Evolutionary conservation across 2,329 filamentous ascomycete genomes (phyloP).

Genomic region (Coniochaeta hoffmannii): DNA sequence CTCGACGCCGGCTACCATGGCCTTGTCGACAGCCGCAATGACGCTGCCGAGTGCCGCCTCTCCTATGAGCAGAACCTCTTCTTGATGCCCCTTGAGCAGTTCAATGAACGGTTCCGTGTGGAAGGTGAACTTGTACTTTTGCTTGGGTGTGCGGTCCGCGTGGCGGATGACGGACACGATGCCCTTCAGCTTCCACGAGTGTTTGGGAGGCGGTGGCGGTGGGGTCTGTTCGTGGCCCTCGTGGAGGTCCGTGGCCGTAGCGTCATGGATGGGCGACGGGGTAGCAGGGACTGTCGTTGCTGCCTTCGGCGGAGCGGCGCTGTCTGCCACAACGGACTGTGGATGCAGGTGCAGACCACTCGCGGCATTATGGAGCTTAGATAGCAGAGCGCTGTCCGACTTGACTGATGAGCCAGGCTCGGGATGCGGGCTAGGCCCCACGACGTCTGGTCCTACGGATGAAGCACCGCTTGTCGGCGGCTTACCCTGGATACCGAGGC

Average conservation of each 20-base stretch:
- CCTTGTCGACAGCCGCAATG: slow-evolving; percentile 75
- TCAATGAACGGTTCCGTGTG: slow-evolving; percentile 95
- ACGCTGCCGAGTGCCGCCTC: slow-evolving; percentile 86
- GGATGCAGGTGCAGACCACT: slow-evolving; percentile 5
- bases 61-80: slow-evolving; percentile 90
- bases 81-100: slow-evolving; percentile 87
- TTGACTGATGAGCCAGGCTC: slow-evolving; percentile 15
- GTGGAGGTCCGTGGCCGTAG: slow-evolving; percentile 15
- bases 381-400: slow-evolving; percentile 16
- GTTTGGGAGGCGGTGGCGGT: slow-evolving; percentile 64
- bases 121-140: slow-evolving; percentile 99
- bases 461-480: slow-evolving; percentile 2
- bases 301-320: slow-evolving; percentile 25
- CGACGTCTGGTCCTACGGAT: neutral
- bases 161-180: slow-evolving; percentile 95
- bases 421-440: neutral
- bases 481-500: slow-evolving; percentile 11
- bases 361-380: slow-evolving; percentile 12
- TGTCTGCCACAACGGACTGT: slow-evolving; percentile 10
- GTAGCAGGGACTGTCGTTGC: slow-evolving; percentile 31
- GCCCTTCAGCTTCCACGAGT: slow-evolving; percentile 96
- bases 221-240: slow-evolving; percentile 37
- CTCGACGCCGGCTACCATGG: slow-evolving; percentile 71
- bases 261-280: slow-evolving; percentile 24
- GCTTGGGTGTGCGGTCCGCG: slow-evolving; percentile 94